A percentile compares a stretch with the other conserved stretches of the same genome.
Conservation (phyloP, 768 basidiomycete genomes). For the Tubosaeta brunneosetosa region DNA sequence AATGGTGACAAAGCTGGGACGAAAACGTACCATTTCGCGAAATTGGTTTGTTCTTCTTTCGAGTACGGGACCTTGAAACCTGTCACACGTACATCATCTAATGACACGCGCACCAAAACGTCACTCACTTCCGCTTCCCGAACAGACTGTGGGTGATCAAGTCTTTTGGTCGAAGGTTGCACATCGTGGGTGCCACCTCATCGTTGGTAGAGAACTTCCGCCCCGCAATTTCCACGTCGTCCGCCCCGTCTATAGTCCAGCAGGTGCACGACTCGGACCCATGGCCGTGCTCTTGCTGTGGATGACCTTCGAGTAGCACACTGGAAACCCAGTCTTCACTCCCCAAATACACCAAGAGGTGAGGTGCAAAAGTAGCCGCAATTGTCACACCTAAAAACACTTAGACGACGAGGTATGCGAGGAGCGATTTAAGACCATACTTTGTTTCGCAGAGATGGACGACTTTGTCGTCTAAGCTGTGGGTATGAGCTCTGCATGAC, state of each 20-base stretch:
- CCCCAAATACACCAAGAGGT: slow-evolving; percentile 41
- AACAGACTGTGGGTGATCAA: slow-evolving; percentile 48
- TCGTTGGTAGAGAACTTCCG: slow-evolving; percentile 50
- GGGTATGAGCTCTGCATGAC: slow-evolving; percentile 46
- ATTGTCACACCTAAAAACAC: slow-evolving; percentile 30
- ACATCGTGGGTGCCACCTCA: slow-evolving; percentile 44
- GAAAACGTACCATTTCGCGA: slow-evolving; percentile 24
- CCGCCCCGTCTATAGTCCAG: slow-evolving; percentile 18
- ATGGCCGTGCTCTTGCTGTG: slow-evolving; percentile 47
- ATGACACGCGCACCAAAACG: background rate
- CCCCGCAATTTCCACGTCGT: slow-evolving; percentile 54
- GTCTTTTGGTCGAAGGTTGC: slow-evolving; percentile 40
- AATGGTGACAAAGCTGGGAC: slow-evolving; percentile 30
- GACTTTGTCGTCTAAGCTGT: slow-evolving; percentile 39
- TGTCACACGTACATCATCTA: slow-evolving; percentile 12
- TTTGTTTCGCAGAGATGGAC: slow-evolving; percentile 54
- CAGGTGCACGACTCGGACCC: too few relatives aligned
- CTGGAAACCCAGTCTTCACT: too few relatives aligned
- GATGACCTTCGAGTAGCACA: slow-evolving; percentile 41
- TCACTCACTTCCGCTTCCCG: slow-evolving; percentile 50
- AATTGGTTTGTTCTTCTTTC: too few relatives aligned
- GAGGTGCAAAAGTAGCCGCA: slow-evolving; percentile 49
- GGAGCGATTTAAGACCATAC: slow-evolving; percentile 22
- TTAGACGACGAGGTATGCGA: background rate
- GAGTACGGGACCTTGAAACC: slow-evolving; percentile 41